Conservation (phyloP, 2,329 filamentous ascomycete species). For the Fusarium fujikuroi region DNA sequence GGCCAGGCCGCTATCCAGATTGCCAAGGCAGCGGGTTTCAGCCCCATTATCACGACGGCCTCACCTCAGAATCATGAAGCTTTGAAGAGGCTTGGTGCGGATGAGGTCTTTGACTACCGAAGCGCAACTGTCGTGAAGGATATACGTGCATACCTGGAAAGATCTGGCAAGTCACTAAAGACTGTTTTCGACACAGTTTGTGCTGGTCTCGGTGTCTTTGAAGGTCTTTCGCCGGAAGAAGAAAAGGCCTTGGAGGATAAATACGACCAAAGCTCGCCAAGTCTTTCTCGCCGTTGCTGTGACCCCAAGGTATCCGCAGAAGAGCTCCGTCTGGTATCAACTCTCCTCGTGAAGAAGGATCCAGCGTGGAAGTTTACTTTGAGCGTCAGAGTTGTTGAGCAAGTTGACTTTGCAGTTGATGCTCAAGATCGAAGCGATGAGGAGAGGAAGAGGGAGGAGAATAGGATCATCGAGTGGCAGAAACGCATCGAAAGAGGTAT, state of each 20-base stretch:
- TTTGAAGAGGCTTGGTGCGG: background rate
- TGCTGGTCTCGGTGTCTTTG: conserved; percentile 2
- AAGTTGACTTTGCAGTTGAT: background rate
- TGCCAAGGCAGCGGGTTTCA: conserved; percentile 13
- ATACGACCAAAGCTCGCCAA: conserved; percentile 1
- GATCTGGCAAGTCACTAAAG: background rate
- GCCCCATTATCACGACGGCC: conserved; percentile 10
- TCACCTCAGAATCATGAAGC: conserved; percentile 7
- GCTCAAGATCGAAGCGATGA: background rate
- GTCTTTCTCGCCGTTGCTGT: conserved; percentile 1
- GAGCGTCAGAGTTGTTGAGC: background rate
- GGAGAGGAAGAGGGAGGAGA: background rate
- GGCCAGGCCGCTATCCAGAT: conserved; percentile 18
- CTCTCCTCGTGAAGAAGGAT: background rate
- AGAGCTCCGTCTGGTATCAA: background rate
- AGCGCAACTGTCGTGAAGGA: background rate
- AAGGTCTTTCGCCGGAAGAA: background rate
- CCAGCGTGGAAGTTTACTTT: background rate
- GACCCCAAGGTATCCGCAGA: background rate
- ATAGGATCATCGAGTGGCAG: background rate
- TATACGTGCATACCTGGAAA: background rate
- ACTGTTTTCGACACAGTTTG: conserved; percentile 1
- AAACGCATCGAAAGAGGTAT: background rate
- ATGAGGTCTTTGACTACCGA: conserved; percentile 1
- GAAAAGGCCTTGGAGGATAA: background rate